Base-by-base conservation (phyloP, 352 stramenopile genomes). In the Halophytophthora polymorphica region DNA sequence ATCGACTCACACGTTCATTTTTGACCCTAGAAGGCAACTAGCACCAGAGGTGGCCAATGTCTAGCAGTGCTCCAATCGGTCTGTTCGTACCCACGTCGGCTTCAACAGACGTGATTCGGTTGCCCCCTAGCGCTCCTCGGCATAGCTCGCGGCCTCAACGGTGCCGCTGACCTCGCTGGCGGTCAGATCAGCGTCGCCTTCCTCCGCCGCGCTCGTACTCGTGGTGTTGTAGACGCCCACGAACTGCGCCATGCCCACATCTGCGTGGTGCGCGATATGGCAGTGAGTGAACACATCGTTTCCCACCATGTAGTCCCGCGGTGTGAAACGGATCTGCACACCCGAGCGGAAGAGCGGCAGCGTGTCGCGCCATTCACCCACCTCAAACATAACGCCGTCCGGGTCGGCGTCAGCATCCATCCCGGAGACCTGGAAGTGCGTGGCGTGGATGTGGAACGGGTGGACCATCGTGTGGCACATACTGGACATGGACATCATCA, bases 391-490 rank as follows among this genome's bases (percentile, higher is more conserved):
- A 38, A 86, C 29, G 6, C 69, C 66, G 44, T 87, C 67, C 3
- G 77, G 73, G 42, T 88, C 77, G 1, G 71, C 59, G 25, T 42
- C 58, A 7, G 57, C 58, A 22, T 74, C 69, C 42, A 78, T 67
- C 25, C 48, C 59, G 15, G 74, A 73, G 37, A 90, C 61, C 56
- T 88, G 77, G 45, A 92, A 89, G 55, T 90, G 82, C 35, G 77
- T 82, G 33, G 66, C 66, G 68, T 92, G 82, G 43, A 92, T 83
- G 56, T 92, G 82, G 64, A 90, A 92, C 39, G 78, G 78, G 39
- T 90, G 78, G 23, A 69, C 87, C 79, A 90, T 88, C 19, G 74
- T 73, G 43, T 80, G 79, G 61, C 78, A 90, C 45, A 66, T 54
- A 49, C 37, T 57, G 17, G 61, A 53, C 40, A 50, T 56, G n/a